phyloP scores from a whole-genome alignment of 495 filamentous ascomycete genomes.

The Cladorrhinum samala region DNA sequence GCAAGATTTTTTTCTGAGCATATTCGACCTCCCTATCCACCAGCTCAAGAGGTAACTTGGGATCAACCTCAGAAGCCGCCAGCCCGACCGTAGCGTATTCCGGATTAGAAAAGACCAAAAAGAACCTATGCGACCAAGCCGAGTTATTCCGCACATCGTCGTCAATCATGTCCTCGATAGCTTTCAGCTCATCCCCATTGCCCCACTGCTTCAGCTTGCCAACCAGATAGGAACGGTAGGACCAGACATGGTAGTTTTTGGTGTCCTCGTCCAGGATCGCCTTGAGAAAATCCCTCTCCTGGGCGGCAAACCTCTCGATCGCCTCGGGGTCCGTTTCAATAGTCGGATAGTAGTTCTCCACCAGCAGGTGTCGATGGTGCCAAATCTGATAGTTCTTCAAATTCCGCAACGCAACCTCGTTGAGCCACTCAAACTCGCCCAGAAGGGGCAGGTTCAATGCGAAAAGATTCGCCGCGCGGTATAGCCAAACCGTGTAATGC shows the following conservation, averaged over 20 bases:
- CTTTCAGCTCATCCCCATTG: slow-evolving; percentile 53
- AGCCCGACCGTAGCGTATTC: slow-evolving; percentile 41
- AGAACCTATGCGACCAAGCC: slow-evolving; percentile 95
- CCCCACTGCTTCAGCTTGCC: slow-evolving; percentile 65
- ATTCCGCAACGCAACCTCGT: slow-evolving; percentile 69
- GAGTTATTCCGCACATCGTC: slow-evolving; percentile 89
- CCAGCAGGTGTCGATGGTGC: slow-evolving; percentile 87
- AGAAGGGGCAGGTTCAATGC: slow-evolving; percentile 56
- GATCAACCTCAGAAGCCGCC: slow-evolving; percentile 38
- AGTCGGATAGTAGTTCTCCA: slow-evolving; percentile 57
- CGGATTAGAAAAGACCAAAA: slow-evolving; percentile 72
- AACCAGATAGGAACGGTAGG: slow-evolving; percentile 89
- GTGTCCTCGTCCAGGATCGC: slow-evolving; percentile 77
- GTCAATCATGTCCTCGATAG: slow-evolving; percentile 61
- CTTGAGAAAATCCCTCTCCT: slow-evolving; percentile 69
- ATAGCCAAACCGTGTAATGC: slow-evolving; percentile 98
- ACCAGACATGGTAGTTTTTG: slow-evolving; percentile 99
- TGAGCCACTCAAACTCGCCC: slow-evolving; percentile 79
- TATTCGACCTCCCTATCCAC: slow-evolving; percentile 72
- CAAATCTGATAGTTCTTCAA: slow-evolving; percentile 99
- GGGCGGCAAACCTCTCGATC: slow-evolving; percentile 31
- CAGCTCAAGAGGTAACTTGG: slow-evolving; percentile 51
- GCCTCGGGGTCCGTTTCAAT: slow-evolving; percentile 33
- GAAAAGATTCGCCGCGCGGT: slow-evolving; percentile 72
- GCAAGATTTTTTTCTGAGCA: slow-evolving; percentile 59